These are phyloP conservation scores for Phytophthora boehmeriae DNA, from an alignment of 352 stramenopile species.

Conservation along the genomic window DNA sequence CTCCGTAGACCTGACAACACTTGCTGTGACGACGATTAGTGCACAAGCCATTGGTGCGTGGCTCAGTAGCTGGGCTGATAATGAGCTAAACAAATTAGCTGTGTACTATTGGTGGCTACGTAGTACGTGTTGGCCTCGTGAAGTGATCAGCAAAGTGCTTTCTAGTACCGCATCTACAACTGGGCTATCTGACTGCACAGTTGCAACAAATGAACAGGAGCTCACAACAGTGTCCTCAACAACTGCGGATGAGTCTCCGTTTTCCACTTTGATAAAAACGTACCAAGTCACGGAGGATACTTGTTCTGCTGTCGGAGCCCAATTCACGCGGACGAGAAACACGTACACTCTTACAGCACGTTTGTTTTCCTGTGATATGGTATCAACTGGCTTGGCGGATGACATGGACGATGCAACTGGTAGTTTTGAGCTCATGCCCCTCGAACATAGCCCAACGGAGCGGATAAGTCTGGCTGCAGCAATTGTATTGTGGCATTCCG, in stretches of 20 bases:
- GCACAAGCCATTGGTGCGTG: slow-evolving; percentile 39
- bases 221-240: slow-evolving; percentile 14
- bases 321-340: slow-evolving; percentile 38
- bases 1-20: slow-evolving; percentile 15
- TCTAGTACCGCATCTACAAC: slow-evolving; percentile 20
- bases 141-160: slow-evolving; percentile 21
- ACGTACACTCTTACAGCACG: slow-evolving; percentile 35
- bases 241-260: slow-evolving; percentile 39
- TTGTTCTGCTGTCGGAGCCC: slow-evolving; percentile 28
- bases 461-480: slow-evolving; percentile 46
- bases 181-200: slow-evolving; percentile 22
- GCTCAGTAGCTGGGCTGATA: slow-evolving; percentile 41
- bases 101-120: slow-evolving; percentile 62
- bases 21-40: slow-evolving; percentile 26
- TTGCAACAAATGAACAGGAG: slow-evolving; percentile 38
- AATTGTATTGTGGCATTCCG: slow-evolving; percentile 46
- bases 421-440: slow-evolving; percentile 54
- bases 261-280: slow-evolving; percentile 43
- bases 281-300: slow-evolving; percentile 38
- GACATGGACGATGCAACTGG: slow-evolving; percentile 47
- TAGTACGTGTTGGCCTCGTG: slow-evolving; percentile 49
- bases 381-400: slow-evolving; percentile 53
- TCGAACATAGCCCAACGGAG: slow-evolving; percentile 9
- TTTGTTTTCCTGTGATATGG: slow-evolving; percentile 50
- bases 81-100: slow-evolving; percentile 44